Percentiles rank a stretch among this genome's conserved stretches.
These are phyloP conservation scores for Trichosporon faecale DNA, from an alignment of 1,284 basidiomycete genomes.

Conservation along the genomic window DNA sequence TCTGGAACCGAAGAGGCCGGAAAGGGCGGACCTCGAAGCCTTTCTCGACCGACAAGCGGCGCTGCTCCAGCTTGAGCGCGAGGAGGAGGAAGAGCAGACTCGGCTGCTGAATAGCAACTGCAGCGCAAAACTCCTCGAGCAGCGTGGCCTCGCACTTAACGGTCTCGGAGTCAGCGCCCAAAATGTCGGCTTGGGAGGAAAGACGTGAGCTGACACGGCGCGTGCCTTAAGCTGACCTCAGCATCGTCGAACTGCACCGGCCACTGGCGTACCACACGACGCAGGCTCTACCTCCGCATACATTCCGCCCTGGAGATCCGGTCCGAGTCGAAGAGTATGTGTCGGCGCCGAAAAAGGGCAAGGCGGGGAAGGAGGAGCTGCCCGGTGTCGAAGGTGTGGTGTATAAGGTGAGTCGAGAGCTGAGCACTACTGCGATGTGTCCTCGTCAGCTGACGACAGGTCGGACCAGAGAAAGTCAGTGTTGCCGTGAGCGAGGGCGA, in stretches of 20 bases:
- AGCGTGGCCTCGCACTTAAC: conserved; percentile 72
- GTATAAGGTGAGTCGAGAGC: conserved; percentile 60
- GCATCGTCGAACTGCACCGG: conserved; percentile 79
- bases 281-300: conserved; percentile 75
- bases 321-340: conserved; percentile 75
- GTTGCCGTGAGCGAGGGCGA: conserved; percentile 69
- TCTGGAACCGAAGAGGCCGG: conserved; percentile 26
- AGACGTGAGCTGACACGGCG: conserved; percentile 63
- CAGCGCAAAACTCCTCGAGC: conserved; percentile 76
- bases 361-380: conserved; percentile 51
- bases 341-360: conserved; percentile 51
- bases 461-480: conserved; percentile 70
- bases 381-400: conserved; percentile 68
- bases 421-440: conserved; percentile 10
- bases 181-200: conserved; percentile 80
- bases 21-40: conserved; percentile 52
- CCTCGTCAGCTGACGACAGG: conserved; percentile 53
- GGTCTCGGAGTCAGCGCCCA: conserved; percentile 68
- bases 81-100: conserved; percentile 77
- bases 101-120: conserved; percentile 79
- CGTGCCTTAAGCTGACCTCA: conserved; percentile 42
- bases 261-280: conserved; percentile 73
- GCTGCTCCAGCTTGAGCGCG: conserved; percentile 68
- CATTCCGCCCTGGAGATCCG: conserved; percentile 76
- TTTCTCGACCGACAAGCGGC: conserved; percentile 71